Conservation (phyloP, 2,329 filamentous ascomycete genomes). For the Pyrenophora graminea region DNA sequence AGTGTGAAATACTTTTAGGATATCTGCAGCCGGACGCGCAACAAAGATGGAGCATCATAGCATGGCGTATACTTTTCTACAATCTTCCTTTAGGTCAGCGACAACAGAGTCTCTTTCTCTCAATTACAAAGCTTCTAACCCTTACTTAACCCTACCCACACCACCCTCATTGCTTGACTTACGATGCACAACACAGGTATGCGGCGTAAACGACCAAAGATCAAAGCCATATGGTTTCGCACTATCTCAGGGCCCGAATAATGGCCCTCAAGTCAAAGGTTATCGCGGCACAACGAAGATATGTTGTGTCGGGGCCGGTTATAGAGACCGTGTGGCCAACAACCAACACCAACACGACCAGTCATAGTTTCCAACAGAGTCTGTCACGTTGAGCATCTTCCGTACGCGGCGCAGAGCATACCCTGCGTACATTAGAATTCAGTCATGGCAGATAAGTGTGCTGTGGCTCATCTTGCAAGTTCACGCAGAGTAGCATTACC, state of each 20-base stretch:
- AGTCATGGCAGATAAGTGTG: constrained; percentile 3
- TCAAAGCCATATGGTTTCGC: neutral
- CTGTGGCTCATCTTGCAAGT: neutral
- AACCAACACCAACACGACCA: constrained; percentile 6
- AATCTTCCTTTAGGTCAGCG: neutral
- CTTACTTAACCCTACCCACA: constrained; percentile 4
- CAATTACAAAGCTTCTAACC: constrained; percentile 1
- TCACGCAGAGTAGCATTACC: neutral
- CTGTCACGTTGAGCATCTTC: neutral
- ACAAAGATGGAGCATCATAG: neutral
- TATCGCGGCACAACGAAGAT: too few relatives aligned
- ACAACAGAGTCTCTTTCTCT: neutral
- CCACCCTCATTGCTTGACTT: neutral
- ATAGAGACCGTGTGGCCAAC: neutral
- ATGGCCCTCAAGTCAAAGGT: neutral
- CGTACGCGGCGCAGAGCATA: neutral
- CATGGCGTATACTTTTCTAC: neutral
- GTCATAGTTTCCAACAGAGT: neutral
- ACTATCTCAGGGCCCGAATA: neutral
- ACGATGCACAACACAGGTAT: neutral
- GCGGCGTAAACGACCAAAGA: neutral
- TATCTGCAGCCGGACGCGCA: neutral
- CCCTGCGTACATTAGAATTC: neutral
- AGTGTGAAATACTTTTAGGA: neutral
- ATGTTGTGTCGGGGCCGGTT: neutral